A percentile compares a stretch with the other conserved stretches of the same genome.
phyloP scores from a whole-genome alignment of 495 filamentous ascomycete genomes.

The Xylaria flabelliformis region DNA sequence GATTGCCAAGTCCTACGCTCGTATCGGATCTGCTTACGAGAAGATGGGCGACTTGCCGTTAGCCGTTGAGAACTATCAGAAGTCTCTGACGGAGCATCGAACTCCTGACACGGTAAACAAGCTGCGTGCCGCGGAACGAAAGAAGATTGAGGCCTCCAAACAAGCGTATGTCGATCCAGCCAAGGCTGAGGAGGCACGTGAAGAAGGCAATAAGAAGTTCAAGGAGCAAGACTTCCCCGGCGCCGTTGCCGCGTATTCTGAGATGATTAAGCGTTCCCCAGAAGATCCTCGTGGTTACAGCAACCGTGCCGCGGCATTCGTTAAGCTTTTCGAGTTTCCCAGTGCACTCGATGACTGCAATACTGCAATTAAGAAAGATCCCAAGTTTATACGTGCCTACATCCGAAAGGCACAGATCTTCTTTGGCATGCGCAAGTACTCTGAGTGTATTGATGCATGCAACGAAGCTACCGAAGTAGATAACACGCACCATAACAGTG shows the following conservation, averaged over 20 bases:
- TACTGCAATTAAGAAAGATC: conserved; percentile 85
- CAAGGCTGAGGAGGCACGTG: conserved; percentile 94
- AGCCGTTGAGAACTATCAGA: conserved; percentile 90
- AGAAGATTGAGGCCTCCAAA: conserved; percentile 77
- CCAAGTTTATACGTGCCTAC: conserved; percentile 93
- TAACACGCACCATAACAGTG: conserved; percentile 64
- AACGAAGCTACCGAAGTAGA: conserved; percentile 81
- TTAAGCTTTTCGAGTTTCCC: conserved; percentile 96
- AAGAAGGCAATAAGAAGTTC: conserved; percentile 94
- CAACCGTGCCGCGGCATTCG: conserved; percentile 95
- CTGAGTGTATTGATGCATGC: conserved; percentile 88
- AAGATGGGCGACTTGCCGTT: conserved; percentile 79
- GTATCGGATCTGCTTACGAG: conserved; percentile 90
- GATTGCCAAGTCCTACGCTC: conserved; percentile 94
- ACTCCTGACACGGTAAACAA: conserved; percentile 93
- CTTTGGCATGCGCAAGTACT: conserved; percentile 97
- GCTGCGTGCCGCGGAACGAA: conserved; percentile 90
- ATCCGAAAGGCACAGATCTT: conserved; percentile 92
- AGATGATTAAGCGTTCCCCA: conserved; percentile 96
- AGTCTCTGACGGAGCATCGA: conserved; percentile 93
- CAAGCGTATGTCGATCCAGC: conserved; percentile 85
- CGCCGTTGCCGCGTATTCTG: conserved; percentile 91
- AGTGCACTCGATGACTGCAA: conserved; percentile 93
- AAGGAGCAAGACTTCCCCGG: conserved; percentile 96
- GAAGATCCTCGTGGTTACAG: conserved; percentile 93